These are phyloP conservation scores for Lentinula raphanica DNA, from an alignment of 768 basidiomycete genomes.

Conservation along the genomic window DNA sequence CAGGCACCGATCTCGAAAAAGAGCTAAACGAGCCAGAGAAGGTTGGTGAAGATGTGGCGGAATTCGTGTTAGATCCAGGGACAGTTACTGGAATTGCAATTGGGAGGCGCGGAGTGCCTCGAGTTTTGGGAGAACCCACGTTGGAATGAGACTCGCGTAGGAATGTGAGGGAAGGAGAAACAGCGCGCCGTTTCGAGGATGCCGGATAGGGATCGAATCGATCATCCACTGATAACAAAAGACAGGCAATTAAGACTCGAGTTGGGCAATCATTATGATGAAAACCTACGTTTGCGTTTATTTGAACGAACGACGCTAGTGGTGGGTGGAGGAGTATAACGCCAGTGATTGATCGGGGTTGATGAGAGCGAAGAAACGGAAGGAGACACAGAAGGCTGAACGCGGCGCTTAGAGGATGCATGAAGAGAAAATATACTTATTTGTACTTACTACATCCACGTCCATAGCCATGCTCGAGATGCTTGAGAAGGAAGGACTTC, in stretches of 20 bases:
- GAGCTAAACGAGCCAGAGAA: conserved; percentile 46
- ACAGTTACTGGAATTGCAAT: conserved; percentile 64
- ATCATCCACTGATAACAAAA: conserved; percentile 58
- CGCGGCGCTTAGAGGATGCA: conserved; percentile 11
- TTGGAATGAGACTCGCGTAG: conserved; percentile 56
- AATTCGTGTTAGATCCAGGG: conserved; percentile 52
- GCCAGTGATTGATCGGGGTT: conserved; percentile 60
- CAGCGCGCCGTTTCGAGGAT: conserved; percentile 73
- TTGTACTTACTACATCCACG: conserved; percentile 64
- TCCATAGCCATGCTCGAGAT: conserved; percentile 53
- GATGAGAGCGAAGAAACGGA: conserved; percentile 45
- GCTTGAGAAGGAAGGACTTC: conserved; percentile 44
- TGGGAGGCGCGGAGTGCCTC: conserved; percentile 45
- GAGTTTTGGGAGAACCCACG: conserved; percentile 44
- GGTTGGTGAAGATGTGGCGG: conserved; percentile 71
- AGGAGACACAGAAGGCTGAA: conserved; percentile 56
- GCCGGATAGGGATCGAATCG: conserved; percentile 82
- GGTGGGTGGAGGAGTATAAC: conserved; percentile 76
- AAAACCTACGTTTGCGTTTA: conserved; percentile 71
- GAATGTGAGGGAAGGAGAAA: conserved; percentile 71
- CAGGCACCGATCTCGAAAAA: conserved; percentile 45
- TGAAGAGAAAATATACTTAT: conserved; percentile 12
- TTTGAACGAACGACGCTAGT: conserved; percentile 72
- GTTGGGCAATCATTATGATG: not conserved
- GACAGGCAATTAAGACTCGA: not conserved